A percentile compares a stretch with the other conserved stretches of the same genome.
These are phyloP conservation scores for Camelina laxa DNA, from an alignment of 345 rosid species.

Conservation along the genomic window DNA sequence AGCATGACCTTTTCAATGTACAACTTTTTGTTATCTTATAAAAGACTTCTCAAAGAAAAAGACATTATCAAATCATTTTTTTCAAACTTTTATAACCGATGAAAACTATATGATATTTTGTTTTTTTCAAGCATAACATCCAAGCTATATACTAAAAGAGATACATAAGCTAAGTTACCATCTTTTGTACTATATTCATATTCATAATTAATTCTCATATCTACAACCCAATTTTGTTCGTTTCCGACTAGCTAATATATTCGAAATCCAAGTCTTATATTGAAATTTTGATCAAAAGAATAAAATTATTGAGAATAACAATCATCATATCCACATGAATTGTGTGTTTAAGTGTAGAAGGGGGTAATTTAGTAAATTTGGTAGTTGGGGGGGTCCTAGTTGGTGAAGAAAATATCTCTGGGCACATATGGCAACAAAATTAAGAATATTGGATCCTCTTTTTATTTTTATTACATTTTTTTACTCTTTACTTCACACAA, in stretches of 20 bases:
- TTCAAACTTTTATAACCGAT: not conserved
- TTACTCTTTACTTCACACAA: not conserved
- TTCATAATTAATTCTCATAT: too few species aligned
- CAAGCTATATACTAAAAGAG: not conserved
- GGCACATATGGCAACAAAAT: conserved; percentile 14
- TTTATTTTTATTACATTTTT: not conserved
- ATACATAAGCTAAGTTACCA: not conserved
- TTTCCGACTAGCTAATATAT: too few species aligned
- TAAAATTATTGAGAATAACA: not conserved
- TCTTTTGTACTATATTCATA: not conserved
- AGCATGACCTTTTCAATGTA: not conserved
- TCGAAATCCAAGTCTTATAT: too few species aligned
- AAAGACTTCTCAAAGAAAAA: not conserved
- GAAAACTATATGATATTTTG: not conserved
- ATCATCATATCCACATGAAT: not conserved
- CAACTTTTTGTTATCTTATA: too few species aligned
- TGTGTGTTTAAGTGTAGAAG: not conserved
- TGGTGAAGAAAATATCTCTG: conserved; percentile 30
- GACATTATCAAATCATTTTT: not conserved
- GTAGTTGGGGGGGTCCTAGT: conserved; percentile 4
- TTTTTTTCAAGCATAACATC: not conserved
- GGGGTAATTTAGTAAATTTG: conserved; percentile 18
- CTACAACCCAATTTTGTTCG: too few species aligned
- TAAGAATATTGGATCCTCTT: not conserved
- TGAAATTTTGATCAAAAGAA: not conserved